Conservation (phyloP, 2,329 filamentous ascomycete species). For the Botrytis deweyae region DNA sequence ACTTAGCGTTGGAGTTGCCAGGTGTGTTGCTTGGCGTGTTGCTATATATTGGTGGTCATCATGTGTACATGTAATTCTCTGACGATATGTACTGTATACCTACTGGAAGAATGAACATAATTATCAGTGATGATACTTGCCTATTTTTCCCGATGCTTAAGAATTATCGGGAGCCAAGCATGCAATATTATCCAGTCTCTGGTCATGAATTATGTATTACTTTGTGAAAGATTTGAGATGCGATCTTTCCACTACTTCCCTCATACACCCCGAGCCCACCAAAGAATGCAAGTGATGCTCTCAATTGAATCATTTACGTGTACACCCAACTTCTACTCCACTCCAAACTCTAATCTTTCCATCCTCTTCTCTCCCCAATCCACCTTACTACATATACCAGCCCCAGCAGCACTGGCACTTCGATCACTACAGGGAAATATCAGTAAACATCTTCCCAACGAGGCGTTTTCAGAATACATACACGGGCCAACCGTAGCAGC, state of each 20-base stretch:
- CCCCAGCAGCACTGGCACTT: constrained; percentile 77
- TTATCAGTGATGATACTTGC: not conserved
- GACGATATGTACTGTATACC: not conserved
- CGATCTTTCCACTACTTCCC: no score
- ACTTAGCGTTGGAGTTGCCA: not conserved
- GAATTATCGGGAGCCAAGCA: not conserved
- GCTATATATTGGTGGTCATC: not conserved
- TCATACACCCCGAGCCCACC: not conserved
- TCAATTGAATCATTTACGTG: not conserved
- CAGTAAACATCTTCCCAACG: not conserved
- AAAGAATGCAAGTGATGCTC: not conserved
- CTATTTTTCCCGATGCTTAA: not conserved
- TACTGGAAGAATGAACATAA: not conserved
- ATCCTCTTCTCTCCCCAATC: constrained; percentile 49
- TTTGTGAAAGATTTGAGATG: not conserved
- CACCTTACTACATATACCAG: constrained; percentile 73
- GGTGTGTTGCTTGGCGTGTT: not conserved
- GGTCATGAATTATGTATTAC: not conserved
- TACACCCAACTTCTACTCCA: not conserved
- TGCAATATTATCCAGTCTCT: not conserved
- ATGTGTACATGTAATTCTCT: not conserved
- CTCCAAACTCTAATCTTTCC: constrained; percentile 33
- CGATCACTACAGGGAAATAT: constrained; percentile 54
- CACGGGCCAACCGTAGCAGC: constrained; percentile 77
- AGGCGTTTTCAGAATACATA: not conserved